phyloP scores from a whole-genome alignment of 2,329 filamentous ascomycete genomes.

The Ophiostoma piceae region DNA sequence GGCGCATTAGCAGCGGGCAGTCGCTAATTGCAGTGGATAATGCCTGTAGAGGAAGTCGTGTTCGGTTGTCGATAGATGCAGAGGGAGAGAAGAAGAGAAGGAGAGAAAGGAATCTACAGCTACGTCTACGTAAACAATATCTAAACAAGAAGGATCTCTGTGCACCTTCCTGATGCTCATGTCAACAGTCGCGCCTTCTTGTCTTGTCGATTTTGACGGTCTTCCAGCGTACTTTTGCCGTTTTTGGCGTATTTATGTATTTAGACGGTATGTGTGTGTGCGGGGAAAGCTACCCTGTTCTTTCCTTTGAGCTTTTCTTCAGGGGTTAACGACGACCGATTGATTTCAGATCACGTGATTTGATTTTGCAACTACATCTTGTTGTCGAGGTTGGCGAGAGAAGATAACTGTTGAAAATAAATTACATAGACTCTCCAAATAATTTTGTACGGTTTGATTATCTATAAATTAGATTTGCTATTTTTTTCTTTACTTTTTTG shows the following conservation, averaged over 20 bases:
- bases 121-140: not conserved
- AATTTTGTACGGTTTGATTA: no score
- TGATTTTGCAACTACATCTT: not conserved
- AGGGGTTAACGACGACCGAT: not conserved
- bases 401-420: not conserved
- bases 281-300: constrained; percentile 20
- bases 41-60: not conserved
- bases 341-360: not conserved
- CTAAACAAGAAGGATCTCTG: not conserved
- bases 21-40: constrained; percentile 13
- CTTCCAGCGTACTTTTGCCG: not conserved
- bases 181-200: not conserved
- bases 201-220: not conserved
- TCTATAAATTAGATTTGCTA: no score
- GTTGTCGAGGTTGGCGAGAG: not conserved
- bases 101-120: not conserved
- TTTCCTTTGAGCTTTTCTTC: not conserved
- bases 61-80: not conserved
- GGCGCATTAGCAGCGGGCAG: constrained; percentile 12
- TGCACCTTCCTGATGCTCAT: not conserved
- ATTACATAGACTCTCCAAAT: no score
- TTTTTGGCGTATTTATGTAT: not conserved
- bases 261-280: constrained; percentile 10
- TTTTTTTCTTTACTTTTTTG: no score
- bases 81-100: not conserved